A percentile compares a stretch with the other conserved stretches of the same genome.
Conservation (phyloP, 108 stramenopile genomes). For the Nitzschia sp. region DNA sequence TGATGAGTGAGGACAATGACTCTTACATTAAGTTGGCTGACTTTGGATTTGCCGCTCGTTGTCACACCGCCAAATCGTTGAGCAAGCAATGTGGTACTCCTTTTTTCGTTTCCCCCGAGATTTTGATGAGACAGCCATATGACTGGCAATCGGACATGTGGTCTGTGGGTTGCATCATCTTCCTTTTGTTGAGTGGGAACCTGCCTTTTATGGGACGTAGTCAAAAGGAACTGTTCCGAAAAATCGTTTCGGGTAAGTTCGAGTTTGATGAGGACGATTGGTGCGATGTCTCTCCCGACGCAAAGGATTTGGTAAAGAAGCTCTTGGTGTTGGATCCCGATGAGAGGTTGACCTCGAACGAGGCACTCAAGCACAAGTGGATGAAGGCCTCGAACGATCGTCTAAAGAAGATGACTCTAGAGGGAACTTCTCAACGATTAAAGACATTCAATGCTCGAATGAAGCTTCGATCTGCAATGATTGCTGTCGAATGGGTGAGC, state of each 20-base stretch:
- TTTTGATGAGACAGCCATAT: conserved; percentile 73
- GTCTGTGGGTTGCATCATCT: conserved; percentile 93
- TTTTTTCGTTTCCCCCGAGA: conserved; percentile 96
- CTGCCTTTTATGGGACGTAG: conserved; percentile 78
- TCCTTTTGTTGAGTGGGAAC: conserved; percentile 88
- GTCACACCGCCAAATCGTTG: conserved; percentile 64
- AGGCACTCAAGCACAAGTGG: conserved; percentile 83
- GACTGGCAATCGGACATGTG: conserved; percentile 94
- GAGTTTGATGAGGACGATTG: conserved; percentile 76
- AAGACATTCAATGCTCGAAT: conserved; percentile 88
- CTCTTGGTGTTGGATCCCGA: conserved; percentile 75
- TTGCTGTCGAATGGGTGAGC: conserved; percentile 68
- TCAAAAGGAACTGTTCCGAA: conserved; percentile 75
- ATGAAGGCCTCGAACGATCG: conserved; percentile 54
- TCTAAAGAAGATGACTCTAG: conserved; percentile 42
- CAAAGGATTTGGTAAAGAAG: conserved; percentile 77
- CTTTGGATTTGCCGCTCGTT: conserved; percentile 89
- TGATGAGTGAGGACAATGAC: conserved; percentile 74
- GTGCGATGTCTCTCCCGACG: conserved; percentile 73
- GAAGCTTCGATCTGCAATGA: conserved; percentile 82
- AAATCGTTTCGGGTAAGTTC: conserved; percentile 67
- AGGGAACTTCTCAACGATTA: conserved; percentile 61
- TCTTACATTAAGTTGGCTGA: conserved; percentile 85
- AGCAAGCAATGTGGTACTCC: conserved; percentile 90
- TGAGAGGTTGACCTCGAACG: conserved; percentile 65